phyloP scores from a whole-genome alignment of 1,139 yeast species.

The Zygoascus meyerae region DNA sequence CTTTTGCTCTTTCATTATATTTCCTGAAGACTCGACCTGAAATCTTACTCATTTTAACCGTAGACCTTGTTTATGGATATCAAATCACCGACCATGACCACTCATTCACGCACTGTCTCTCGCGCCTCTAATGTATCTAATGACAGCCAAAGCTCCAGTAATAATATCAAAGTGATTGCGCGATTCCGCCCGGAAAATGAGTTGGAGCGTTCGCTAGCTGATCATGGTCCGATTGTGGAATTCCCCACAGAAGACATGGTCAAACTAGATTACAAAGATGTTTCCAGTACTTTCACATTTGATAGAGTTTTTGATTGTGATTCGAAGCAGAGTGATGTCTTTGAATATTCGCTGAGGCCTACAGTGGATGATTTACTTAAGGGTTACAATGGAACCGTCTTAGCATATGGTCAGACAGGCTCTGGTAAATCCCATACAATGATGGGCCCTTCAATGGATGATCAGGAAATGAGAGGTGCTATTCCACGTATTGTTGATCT shows the following conservation, averaged over 20 bases:
- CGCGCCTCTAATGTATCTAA: constrained; percentile 7
- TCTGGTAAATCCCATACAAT: constrained; percentile 83
- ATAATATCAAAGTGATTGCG: constrained; percentile 57
- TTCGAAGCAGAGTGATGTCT: constrained; percentile 54
- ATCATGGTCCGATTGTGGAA: constrained; percentile 13
- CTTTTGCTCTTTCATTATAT: no score
- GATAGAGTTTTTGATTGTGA: constrained; percentile 57
- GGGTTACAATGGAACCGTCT: constrained; percentile 80
- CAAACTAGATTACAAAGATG: constrained; percentile 18
- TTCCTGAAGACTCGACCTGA: no score
- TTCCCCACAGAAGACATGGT: constrained; percentile 20
- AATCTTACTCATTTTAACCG: no score
- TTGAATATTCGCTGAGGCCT: constrained; percentile 51
- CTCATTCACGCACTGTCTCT: constrained; percentile 7
- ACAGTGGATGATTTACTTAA: constrained; percentile 63
- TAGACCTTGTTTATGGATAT: no score
- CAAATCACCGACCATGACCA: background rate
- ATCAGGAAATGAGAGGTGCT: constrained; percentile 47
- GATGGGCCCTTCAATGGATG: constrained; percentile 56
- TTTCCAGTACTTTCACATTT: constrained; percentile 46
- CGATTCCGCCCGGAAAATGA: constrained; percentile 50
- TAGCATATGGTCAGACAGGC: constrained; percentile 89
- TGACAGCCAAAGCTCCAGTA: constrained; percentile 13
- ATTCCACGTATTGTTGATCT: constrained; percentile 70
- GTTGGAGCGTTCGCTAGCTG: constrained; percentile 16